Conservation (phyloP, 2,329 filamentous ascomycete species). For the Phaeosphaeria sp. region DNA sequence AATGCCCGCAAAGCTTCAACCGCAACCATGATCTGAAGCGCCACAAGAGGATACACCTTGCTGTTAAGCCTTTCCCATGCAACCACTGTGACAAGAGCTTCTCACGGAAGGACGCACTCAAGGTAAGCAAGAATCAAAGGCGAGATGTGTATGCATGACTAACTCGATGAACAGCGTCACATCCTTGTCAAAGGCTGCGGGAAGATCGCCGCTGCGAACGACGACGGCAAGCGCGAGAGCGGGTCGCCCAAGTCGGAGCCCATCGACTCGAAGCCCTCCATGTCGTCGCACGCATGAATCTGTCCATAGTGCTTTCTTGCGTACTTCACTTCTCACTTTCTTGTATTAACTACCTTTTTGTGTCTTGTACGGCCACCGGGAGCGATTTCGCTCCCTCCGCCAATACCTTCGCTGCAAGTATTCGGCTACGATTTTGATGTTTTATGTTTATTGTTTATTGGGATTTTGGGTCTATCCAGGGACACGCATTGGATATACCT, state of each 20-base stretch:
- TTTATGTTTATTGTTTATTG: conserved; percentile 25
- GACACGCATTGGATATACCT: conserved; percentile 23
- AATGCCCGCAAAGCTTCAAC: conserved; percentile 93
- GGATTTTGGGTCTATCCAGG: conserved; percentile 19
- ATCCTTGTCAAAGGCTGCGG: conserved; percentile 73
- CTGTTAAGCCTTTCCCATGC: conserved; percentile 95
- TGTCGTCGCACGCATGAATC: conserved; percentile 31
- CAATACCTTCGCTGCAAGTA: conserved; percentile 33
- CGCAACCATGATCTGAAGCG: conserved; percentile 95
- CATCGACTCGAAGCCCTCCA: conserved; percentile 36
- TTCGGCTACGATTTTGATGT: conserved; percentile 37
- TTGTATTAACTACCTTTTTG: conserved; percentile 45
- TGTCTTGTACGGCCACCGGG: conserved; percentile 9
- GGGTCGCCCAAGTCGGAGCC: conserved; percentile 40
- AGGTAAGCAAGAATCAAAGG: conserved; percentile 66
- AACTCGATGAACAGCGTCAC: conserved; percentile 59
- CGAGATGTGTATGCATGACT: conserved; percentile 43
- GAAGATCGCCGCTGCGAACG: conserved; percentile 50
- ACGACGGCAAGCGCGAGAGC: conserved; percentile 45
- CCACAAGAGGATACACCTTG: conserved; percentile 92
- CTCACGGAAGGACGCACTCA: conserved; percentile 93
- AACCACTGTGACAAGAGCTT: conserved; percentile 94
- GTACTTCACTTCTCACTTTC: conserved; percentile 30
- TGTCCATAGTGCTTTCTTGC: not conserved
- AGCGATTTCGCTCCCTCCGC: not conserved